Evolutionary conservation across 2,329 filamentous ascomycete species (phyloP), one percentile per base, ranked within the genome.

Genomic region (Sclerotinia trifoliorum): DNA sequence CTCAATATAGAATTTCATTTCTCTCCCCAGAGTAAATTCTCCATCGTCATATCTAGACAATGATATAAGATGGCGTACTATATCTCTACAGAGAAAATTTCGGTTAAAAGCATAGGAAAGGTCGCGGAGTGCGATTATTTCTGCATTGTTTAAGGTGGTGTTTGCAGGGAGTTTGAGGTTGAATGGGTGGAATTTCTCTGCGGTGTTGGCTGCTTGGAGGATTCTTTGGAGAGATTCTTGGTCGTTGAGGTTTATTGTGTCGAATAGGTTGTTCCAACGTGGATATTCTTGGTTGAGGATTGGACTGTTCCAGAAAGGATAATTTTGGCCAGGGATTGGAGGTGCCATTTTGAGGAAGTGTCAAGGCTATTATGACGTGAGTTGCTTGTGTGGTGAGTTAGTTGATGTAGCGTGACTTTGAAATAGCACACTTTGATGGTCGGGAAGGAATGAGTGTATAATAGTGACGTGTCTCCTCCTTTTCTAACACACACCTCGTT

Each of bases 21-120:
- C 46, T 21, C 26, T 39, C 1, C 15, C 46, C 11, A 62, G 46
- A 26, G 60, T 13, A 2, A 62, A 51, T 2, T 24, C 7, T 3
- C 39, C 1, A 5, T 62, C 58, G 1, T 62, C 46, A 19, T 62
- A n/a, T 13, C 58, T 24, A 2, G 46, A 49, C 3, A 62, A 51
- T 17, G 35, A 24, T 17, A 62, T 51, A 8, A 62, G 44, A 11
- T 62, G 46, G 21, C 46, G 46, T 2, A 62, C 21, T 15, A 62
- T 39, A 13, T 62, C 46, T 3, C 60, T 29, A 7, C 60, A 51
- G 21, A 62, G n/a, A 26, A 39, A 8, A 10, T 62, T 62, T 4
- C 46, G 46, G 15, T 62, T 62, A n/a, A 62, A 62, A 1, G 60
- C 60, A 21, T 62, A 62, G 24, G 60, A 51, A 26, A 62, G n/a